Base-by-base conservation (phyloP, 371 early-diverging fungal genomes). In the Mucor lusitanicus region DNA sequence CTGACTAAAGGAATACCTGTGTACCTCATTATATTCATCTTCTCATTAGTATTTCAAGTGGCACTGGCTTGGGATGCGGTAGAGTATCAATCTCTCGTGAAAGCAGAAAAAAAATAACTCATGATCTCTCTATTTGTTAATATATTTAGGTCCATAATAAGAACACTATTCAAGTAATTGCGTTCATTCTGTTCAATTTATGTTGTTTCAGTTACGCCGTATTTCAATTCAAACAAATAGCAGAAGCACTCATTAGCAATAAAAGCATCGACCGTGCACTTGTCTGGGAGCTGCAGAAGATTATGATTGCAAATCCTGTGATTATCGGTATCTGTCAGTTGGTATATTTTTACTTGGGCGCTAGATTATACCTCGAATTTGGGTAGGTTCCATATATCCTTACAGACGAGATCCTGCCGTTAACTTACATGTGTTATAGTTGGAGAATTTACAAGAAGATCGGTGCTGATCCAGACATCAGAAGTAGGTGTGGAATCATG, bases 151-250 rank as follows among this genome's bases (percentile, higher is more conserved):
- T 92, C 1, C 86, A 83, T 33, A 83, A 89, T 35, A 85, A 91
- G 77, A 96, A 97, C 76, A 95, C 94, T 0, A 93, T 96, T 63
- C 95, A 96, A 72, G 83, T 95, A 39, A 89, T 95, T 67, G 93
- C 91, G 5, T 90, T 94, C 63, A 82, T 95, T 53, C 61, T 91
- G 30, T 93, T 95, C 82, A 92, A 95, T 73, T 60, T 91, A 21
- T 90, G 89, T 74, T 88, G 88, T 39, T 88, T 94, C 66, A 81
- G 86, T 60, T 95, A 95, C 72, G 85, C 91, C 0, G 85, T 93
- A 25, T 94, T 97, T 70, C 91, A 87, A 59, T 81, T 84, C 46
- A 75, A 72, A 55, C 84, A 84, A 61, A 76, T 84, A 9, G 57
- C 68, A 61, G 73, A 71, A 11, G 79, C 79, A 2, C 27, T 64